Evolutionary conservation across 164 flowering plant genomes (phyloP), one percentile per base, ranked within the genome.

Genomic region (Umbellularia californica): DNA sequence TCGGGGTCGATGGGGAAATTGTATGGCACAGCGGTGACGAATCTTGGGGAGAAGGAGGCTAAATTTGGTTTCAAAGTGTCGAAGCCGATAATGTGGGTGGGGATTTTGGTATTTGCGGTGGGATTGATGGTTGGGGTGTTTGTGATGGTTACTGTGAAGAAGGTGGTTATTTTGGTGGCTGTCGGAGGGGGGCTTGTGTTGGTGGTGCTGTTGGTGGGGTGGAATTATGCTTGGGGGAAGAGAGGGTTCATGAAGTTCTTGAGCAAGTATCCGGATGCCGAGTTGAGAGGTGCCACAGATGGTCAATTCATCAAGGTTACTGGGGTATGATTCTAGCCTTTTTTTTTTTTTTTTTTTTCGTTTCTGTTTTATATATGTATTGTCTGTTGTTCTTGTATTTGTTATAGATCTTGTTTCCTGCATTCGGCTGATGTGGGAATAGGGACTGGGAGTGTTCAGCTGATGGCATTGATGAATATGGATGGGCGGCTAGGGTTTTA

Each of bases 301-400:
- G 99, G 99, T 25, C 92, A 94, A 80, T 88, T 78, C 73, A 97
- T 94, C 64, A 96, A 96, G 83, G 92, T 96, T 73, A 91, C 99
- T 2, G 99, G 99, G 95, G 99, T 96, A 92, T 89, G 52, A 75
- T 73, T 23, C 27, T 20, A 15, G 58, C 60, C 70, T 69, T 7
- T 60, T 13, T 19, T 4, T 55, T 14, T 14, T 13, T 55, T 13
- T 55, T 6, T 35, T 9, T 41, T 7, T 35, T 7, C 1, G 0
- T 6, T 7, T 7, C 2, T 41, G 2, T 41, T 41, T 7, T 7
- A 41, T 41, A 1, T 41, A 41, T 41, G 47, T 41, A 41, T 41
- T 5, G 47, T 41, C 9, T 41, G 1, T 41, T 5, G 47, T 7
- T 9, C 47, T 41, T 41, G 11, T 41, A 41, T 7, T 41, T 41